Conservation (phyloP, 2,329 filamentous ascomycete genomes). For the Colletotrichum trifolii region DNA sequence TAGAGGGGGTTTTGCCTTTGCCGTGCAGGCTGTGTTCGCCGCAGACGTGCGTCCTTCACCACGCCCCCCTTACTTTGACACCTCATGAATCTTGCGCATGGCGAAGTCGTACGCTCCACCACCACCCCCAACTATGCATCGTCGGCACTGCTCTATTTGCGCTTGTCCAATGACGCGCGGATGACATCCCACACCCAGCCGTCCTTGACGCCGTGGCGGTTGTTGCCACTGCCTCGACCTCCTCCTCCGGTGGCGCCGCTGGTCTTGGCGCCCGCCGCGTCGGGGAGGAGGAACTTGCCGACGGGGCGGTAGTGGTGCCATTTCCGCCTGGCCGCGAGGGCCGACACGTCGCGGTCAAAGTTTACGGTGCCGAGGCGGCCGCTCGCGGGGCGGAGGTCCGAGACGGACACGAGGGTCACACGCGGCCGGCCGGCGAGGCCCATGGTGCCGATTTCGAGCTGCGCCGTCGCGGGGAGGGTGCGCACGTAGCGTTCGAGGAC, state of each 20-base stretch:
- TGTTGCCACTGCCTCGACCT: conserved; percentile 37
- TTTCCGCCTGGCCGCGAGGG: conserved; percentile 47
- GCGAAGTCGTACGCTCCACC: too few species aligned
- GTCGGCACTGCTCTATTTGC: conserved; percentile 6
- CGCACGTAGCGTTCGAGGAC: conserved; percentile 64
- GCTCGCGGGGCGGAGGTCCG: conserved; percentile 46
- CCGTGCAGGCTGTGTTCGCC: too few species aligned
- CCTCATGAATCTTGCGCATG: too few species aligned
- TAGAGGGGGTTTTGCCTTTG: too few species aligned
- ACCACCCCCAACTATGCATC: neutral
- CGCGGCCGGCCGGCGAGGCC: conserved; percentile 66
- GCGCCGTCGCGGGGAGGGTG: conserved; percentile 56
- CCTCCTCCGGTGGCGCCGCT: conserved; percentile 28
- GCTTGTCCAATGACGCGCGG: conserved; percentile 46
- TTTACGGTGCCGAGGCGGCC: conserved; percentile 54
- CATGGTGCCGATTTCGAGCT: conserved; percentile 66
- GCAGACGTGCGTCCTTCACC: too few species aligned
- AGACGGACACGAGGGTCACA: conserved; percentile 55
- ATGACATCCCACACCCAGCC: conserved; percentile 56
- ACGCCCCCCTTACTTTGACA: too few species aligned
- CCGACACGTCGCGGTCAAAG: conserved; percentile 49
- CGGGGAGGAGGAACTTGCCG: conserved; percentile 50
- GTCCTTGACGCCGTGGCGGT: conserved; percentile 46
- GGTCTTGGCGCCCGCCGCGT: conserved; percentile 42
- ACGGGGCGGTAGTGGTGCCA: conserved; percentile 56